These are phyloP conservation scores for Microcyclospora tardicrescens DNA, from an alignment of 2,329 filamentous ascomycete genomes.

Conservation along the genomic window DNA sequence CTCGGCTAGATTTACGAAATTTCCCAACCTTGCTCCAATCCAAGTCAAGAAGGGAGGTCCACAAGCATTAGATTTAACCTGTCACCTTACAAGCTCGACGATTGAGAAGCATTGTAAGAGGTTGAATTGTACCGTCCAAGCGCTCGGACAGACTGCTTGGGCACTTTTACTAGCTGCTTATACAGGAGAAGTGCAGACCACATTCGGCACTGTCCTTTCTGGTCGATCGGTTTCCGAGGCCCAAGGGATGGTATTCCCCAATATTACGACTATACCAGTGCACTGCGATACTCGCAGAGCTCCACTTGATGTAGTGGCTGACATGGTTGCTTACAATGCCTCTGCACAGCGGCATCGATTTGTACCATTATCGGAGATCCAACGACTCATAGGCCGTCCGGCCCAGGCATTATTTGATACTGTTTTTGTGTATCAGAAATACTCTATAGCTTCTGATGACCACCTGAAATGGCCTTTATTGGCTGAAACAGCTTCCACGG, in stretches of 20 bases:
- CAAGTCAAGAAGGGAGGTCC: conserved; percentile 23
- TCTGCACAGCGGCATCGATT: conserved; percentile 57
- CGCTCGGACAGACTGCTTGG: conserved; percentile 67
- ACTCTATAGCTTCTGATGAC: conserved; percentile 11
- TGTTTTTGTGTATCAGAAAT: conserved; percentile 69
- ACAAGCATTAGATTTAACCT: conserved; percentile 25
- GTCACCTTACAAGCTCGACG: conserved; percentile 27
- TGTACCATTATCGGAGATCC: conserved; percentile 56
- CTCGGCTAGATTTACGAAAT: conserved; percentile 43
- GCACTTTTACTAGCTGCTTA: conserved; percentile 61
- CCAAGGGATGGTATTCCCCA: conserved; percentile 55
- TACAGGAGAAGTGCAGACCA: conserved; percentile 57
- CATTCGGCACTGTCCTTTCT: conserved; percentile 71
- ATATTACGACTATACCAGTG: conserved; percentile 69
- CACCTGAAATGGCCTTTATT: conserved; percentile 44
- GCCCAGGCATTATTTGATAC: conserved; percentile 67
- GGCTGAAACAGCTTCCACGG: conserved; percentile 55
- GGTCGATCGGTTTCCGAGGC: conserved; percentile 53
- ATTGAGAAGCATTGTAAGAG: conserved; percentile 46
- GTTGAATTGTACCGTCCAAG: conserved; percentile 60
- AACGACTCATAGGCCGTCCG: conserved; percentile 55
- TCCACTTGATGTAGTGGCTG: conserved; percentile 44
- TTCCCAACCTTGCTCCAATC: conserved; percentile 62
- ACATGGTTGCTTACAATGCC: conserved; percentile 54
- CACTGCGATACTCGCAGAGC: conserved; percentile 42